These are phyloP conservation scores for Hypsizygus ulmarius DNA, from an alignment of 1,284 basidiomycete genomes.

Conservation along the genomic window DNA sequence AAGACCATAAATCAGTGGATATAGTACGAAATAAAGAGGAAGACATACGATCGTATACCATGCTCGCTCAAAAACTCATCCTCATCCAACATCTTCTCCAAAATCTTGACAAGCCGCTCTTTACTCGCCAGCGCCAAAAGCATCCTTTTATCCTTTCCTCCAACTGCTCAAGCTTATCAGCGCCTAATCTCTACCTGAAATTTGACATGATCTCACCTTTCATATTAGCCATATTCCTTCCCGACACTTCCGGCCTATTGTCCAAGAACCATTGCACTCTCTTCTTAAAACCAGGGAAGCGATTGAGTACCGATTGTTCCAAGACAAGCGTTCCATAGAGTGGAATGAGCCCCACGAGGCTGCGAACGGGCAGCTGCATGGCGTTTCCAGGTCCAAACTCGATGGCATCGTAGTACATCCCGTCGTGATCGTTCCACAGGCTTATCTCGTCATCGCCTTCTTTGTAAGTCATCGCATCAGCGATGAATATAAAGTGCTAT, in stretches of 20 bases:
- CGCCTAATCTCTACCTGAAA: not conserved
- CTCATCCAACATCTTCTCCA: constrained; percentile 97
- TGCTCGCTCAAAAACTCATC: constrained; percentile 94
- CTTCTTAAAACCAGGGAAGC: constrained; percentile 97
- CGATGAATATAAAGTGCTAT: constrained; percentile 93
- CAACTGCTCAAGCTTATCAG: constrained; percentile 39
- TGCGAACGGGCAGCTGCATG: constrained; percentile 90
- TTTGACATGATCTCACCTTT: constrained; percentile 50
- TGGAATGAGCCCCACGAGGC: constrained; percentile 93
- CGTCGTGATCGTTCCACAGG: constrained; percentile 95
- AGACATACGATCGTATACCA: constrained; percentile 87
- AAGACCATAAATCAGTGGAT: not conserved
- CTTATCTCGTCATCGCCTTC: constrained; percentile 74
- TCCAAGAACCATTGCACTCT: constrained; percentile 98
- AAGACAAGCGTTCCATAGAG: constrained; percentile 93
- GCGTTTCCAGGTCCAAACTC: constrained; percentile 82
- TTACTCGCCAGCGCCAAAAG: constrained; percentile 90
- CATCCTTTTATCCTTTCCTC: constrained; percentile 83
- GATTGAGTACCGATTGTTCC: constrained; percentile 85
- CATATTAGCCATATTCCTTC: constrained; percentile 97
- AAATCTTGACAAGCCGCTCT: constrained; percentile 83
- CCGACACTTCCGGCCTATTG: constrained; percentile 83
- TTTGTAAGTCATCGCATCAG: constrained; percentile 96
- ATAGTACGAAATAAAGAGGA: constrained; percentile 1
- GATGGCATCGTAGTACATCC: constrained; percentile 98